A percentile compares a stretch with the other conserved stretches of the same genome.
phyloP scores from a whole-genome alignment of 306 rosid genomes.

The Trichosanthes truncata region DNA sequence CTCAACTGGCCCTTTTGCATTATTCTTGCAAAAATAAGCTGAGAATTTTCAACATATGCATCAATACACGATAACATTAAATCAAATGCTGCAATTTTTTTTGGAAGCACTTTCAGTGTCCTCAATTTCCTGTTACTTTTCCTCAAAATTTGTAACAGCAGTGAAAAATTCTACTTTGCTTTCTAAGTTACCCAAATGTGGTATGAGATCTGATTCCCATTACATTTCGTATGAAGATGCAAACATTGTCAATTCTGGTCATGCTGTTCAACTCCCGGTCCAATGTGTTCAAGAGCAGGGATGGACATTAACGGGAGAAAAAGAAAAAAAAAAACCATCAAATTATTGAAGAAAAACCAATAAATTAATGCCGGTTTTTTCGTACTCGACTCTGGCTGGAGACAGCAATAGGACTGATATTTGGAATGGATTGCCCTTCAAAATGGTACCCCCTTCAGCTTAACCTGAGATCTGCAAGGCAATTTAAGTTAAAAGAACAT shows the following conservation, averaged over 20 bases:
- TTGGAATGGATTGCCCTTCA: slow-evolving; percentile 35
- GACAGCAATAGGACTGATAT: slow-evolving; percentile 5
- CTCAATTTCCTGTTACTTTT: neutral
- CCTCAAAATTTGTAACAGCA: too few relatives aligned
- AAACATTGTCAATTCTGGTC: slow-evolving; percentile 26
- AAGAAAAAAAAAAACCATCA: neutral
- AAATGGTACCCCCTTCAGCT: neutral
- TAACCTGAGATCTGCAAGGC: neutral
- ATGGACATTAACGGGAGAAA: too few relatives aligned
- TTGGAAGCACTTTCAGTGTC: neutral
- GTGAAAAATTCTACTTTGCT: too few relatives aligned
- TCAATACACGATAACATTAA: neutral
- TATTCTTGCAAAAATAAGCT: neutral
- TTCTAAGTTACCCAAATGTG: too few relatives aligned
- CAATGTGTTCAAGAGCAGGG: slow-evolving; percentile 7
- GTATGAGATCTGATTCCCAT: neutral
- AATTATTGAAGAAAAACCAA: slow-evolving; percentile 19
- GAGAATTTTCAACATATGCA: neutral
- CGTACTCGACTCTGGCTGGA: slow-evolving; percentile 27
- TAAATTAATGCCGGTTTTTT: slow-evolving; percentile 30
- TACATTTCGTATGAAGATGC: neutral
- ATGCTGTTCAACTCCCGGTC: slow-evolving; percentile 28
- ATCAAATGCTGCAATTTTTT: too few relatives aligned
- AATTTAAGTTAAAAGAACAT: neutral
- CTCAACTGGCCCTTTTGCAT: neutral